These are phyloP conservation scores for Orbilia blumenaviensis DNA, from an alignment of 2,329 filamentous ascomycete species.

Conservation along the genomic window DNA sequence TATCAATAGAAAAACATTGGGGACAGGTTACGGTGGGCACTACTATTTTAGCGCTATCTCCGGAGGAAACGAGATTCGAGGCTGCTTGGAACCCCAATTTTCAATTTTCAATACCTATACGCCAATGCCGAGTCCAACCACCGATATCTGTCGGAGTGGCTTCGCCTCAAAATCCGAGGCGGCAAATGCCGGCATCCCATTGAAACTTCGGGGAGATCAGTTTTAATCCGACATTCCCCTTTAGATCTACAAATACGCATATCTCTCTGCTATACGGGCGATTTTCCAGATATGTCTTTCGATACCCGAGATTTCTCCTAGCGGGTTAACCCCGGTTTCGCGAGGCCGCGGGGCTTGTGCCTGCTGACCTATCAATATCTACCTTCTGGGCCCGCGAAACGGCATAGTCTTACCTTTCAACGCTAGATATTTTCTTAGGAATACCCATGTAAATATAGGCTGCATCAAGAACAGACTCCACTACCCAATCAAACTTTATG, in stretches of 20 bases:
- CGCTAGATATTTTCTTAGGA: not conserved
- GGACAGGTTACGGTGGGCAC: slow-evolving; percentile 13
- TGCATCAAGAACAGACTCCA: not conserved
- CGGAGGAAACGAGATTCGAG: not conserved
- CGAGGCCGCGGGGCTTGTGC: slow-evolving; percentile 15
- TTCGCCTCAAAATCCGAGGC: slow-evolving; percentile 12
- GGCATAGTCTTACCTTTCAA: not conserved
- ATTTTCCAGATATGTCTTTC: slow-evolving; percentile 27
- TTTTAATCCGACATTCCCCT: slow-evolving; percentile 12
- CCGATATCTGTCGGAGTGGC: slow-evolving; percentile 4
- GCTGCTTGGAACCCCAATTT: not conserved
- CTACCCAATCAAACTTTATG: slow-evolving; percentile 5
- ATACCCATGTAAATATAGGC: slow-evolving; percentile 8
- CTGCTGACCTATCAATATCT: slow-evolving; percentile 33
- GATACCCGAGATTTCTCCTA: slow-evolving; percentile 37
- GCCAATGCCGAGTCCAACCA: not conserved
- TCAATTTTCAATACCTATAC: not conserved
- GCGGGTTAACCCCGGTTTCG: slow-evolving; percentile 24
- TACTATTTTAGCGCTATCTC: slow-evolving; percentile 34
- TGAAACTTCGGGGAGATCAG: slow-evolving; percentile 4
- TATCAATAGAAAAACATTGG: slow-evolving; percentile 40
- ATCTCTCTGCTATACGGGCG: not conserved
- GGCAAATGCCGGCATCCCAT: slow-evolving; percentile 30
- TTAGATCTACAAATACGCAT: not conserved
- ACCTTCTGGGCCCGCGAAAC: not conserved